Evolutionary conservation across 306 rosid genomes (phyloP).

Genomic region (Pterocarpus macrocarpus): DNA sequence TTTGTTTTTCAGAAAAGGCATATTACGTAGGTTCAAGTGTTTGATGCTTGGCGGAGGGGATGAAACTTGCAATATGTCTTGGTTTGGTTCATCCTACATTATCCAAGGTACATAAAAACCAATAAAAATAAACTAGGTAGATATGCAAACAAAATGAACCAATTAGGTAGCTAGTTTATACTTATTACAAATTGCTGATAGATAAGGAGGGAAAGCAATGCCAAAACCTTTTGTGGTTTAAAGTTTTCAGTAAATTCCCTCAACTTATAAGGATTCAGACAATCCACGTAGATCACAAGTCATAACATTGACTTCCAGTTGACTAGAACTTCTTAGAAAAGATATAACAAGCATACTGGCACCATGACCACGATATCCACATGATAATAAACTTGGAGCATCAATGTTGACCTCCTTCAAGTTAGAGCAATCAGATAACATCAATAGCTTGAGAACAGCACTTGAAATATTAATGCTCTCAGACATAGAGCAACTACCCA

Average conservation of each 20-base stretch:
- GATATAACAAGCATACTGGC: neutral
- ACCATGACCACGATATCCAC: neutral
- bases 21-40: neutral
- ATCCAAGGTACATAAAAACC: neutral
- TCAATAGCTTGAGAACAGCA: conserved; percentile 27
- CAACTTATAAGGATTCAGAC: no score
- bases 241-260: no score
- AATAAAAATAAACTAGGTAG: neutral
- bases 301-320: neutral
- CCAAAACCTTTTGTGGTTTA: no score
- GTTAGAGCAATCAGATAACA: neutral
- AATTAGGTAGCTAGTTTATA: neutral
- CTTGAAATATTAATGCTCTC: conserved; percentile 45
- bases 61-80: neutral
- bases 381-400: neutral
- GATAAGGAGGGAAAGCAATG: neutral
- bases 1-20: neutral
- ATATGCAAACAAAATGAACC: conserved; percentile 7
- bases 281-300: neutral
- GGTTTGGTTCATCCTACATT: conserved; percentile 21
- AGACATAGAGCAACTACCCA: conserved; percentile 33
- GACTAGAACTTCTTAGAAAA: neutral
- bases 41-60: no score
- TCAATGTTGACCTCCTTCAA: neutral
- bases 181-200: neutral